Conservation (phyloP, 129 eudicot species). For the Flaveria trinervia region DNA sequence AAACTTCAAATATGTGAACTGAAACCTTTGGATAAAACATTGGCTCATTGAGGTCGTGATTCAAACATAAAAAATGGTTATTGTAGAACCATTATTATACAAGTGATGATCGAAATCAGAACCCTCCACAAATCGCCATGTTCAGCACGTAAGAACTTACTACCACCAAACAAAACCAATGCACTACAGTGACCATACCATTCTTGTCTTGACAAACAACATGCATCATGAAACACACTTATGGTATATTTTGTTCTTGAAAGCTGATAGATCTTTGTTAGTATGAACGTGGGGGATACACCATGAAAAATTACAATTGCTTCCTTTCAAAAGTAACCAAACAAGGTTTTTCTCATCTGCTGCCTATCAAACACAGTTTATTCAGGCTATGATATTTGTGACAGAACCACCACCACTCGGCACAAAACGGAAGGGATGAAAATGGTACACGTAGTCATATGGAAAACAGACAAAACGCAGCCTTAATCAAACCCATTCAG, state of each 20-base stretch:
- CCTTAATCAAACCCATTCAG: constrained; percentile 6
- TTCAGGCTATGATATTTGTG: background rate
- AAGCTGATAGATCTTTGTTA: background rate
- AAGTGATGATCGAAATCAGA: too few species aligned
- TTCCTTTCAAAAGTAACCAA: constrained; percentile 18
- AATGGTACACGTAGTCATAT: constrained; percentile 24
- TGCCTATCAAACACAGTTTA: constrained; percentile 7
- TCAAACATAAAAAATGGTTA: too few species aligned
- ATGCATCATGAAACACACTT: background rate
- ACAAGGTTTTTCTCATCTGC: constrained; percentile 10
- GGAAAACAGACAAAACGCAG: constrained; percentile 14
- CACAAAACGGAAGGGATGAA: constrained; percentile 1
- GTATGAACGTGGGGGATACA: background rate
- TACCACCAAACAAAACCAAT: too few species aligned
- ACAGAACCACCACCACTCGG: constrained; percentile 11
- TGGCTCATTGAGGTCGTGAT: too few species aligned
- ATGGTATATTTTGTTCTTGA: background rate
- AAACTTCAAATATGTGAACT: too few species aligned
- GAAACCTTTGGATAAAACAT: too few species aligned
- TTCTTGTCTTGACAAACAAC: too few species aligned
- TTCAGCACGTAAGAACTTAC: too few species aligned
- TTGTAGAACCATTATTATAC: too few species aligned
- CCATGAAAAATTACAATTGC: background rate
- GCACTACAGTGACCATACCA: too few species aligned
- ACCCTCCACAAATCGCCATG: too few species aligned